Evolutionary conservation across 805 yeast species (phyloP).

Genomic region (Metschnikowia rubicola): DNA sequence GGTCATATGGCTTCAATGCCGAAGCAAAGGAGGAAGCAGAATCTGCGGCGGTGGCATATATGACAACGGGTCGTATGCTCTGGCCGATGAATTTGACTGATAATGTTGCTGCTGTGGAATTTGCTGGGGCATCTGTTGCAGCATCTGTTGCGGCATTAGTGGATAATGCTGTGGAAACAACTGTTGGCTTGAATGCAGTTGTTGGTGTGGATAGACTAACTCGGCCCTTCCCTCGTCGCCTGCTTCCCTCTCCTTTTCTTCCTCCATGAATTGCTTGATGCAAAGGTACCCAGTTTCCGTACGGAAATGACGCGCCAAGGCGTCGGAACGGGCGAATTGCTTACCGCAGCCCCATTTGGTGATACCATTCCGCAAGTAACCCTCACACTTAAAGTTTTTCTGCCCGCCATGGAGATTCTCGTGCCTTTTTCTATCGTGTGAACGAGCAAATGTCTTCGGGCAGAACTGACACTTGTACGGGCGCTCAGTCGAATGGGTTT

Average conservation of each 20-base stretch:
- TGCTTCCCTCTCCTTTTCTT: conserved; percentile 34
- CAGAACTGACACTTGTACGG: conserved; percentile 68
- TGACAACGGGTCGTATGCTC: conserved; percentile 1
- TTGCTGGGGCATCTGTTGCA: not conserved
- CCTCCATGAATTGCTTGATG: conserved; percentile 61
- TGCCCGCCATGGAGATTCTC: conserved; percentile 72
- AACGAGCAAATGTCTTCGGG: conserved; percentile 67
- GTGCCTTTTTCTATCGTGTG: conserved; percentile 74
- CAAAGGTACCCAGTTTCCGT: conserved; percentile 75
- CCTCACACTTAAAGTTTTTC: conserved; percentile 66
- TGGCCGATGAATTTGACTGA: not conserved
- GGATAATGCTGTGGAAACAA: not conserved
- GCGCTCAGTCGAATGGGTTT: conserved; percentile 59
- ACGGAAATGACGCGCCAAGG: conserved; percentile 69
- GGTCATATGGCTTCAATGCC: conserved; percentile 1
- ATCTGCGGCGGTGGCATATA: conserved; percentile 5
- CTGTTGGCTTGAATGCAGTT: not conserved
- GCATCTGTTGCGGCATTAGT: not conserved
- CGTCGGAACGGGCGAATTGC: conserved; percentile 73
- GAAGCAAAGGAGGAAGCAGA: conserved; percentile 13
- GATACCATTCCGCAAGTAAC: conserved; percentile 51
- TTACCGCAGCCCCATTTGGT: conserved; percentile 76
- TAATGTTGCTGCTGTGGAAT: not conserved
- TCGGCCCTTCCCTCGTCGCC: not conserved
- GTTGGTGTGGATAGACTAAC: not conserved